Evolutionary conservation across 176 grass and related monocot species (phyloP).

Genomic region (Chloris gayana): DNA sequence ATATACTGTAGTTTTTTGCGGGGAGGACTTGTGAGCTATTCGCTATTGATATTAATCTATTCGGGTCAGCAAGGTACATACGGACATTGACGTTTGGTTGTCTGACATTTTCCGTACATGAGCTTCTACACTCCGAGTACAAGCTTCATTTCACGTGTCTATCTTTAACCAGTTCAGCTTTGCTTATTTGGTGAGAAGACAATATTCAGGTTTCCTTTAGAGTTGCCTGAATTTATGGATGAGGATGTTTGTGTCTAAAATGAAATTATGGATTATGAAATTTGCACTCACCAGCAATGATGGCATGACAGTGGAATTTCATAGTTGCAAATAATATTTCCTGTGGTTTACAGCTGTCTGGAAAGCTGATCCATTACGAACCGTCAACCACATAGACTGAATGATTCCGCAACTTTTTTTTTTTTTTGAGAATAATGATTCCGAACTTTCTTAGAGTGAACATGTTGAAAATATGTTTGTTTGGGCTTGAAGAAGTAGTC

Average conservation of each 20-base stretch:
- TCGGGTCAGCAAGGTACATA: background rate
- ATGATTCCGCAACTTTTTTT: too few species aligned
- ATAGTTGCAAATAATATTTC: too few species aligned
- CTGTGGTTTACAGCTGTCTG: too few species aligned
- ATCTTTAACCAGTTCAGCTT: background rate
- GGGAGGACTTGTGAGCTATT: background rate
- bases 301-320: too few species aligned
- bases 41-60: conserved; percentile 32
- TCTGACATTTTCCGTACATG: background rate
- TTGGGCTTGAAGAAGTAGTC: too few species aligned
- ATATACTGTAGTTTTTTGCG: conserved; percentile 16
- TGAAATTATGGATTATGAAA: background rate
- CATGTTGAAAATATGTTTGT: too few species aligned
- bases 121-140: too few species aligned
- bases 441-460: too few species aligned
- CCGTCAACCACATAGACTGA: too few species aligned
- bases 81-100: background rate
- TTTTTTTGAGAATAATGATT: too few species aligned
- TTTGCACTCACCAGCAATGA: background rate
- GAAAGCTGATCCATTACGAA: too few species aligned
- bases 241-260: background rate
- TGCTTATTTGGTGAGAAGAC: background rate
- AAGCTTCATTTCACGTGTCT: background rate
- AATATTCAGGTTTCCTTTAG: background rate
- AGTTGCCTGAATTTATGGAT: background rate